phyloP scores from a whole-genome alignment of 192 early-diverging fungal genomes.

The Pilobolus umbonatus region DNA sequence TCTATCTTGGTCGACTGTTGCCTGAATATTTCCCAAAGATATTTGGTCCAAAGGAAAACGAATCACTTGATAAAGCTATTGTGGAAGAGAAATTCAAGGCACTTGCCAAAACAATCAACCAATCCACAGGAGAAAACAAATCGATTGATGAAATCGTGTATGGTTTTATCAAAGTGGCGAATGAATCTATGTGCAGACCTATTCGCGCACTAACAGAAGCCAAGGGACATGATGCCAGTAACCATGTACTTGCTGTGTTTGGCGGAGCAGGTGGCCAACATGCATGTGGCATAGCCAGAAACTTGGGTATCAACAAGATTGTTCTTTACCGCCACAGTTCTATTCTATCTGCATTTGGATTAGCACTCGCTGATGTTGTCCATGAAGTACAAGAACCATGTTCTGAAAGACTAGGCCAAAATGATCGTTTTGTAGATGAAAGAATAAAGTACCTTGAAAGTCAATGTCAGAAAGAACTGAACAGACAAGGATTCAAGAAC shows the following conservation, averaged over 20 bases:
- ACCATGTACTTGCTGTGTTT: slow-evolving; percentile 87
- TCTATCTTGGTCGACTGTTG: slow-evolving; percentile 80
- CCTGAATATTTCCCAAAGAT: slow-evolving; percentile 90
- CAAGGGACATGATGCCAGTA: slow-evolving; percentile 80
- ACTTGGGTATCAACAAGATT: slow-evolving; percentile 79
- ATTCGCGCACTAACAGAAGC: slow-evolving; percentile 91
- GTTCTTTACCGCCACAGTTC: slow-evolving; percentile 86
- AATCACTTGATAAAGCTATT: slow-evolving; percentile 69
- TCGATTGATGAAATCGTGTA: slow-evolving; percentile 83
- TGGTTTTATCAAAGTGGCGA: slow-evolving; percentile 94
- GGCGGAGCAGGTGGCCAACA: slow-evolving; percentile 97
- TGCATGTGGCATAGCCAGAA: slow-evolving; percentile 87
- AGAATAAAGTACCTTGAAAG: slow-evolving; percentile 47
- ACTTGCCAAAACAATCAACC: slow-evolving; percentile 65
- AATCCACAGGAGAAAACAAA: slow-evolving; percentile 49
- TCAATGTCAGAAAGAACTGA: slow-evolving; percentile 48
- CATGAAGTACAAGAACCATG: slow-evolving; percentile 87
- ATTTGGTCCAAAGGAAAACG: slow-evolving; percentile 82
- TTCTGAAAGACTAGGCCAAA: slow-evolving; percentile 41
- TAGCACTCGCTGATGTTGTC: slow-evolving; percentile 86
- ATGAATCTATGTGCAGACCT: slow-evolving; percentile 94
- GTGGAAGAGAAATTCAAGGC: slow-evolving; percentile 58
- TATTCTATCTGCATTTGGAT: slow-evolving; percentile 92
- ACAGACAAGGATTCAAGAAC: slow-evolving; percentile 64
- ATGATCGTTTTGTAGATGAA: slow-evolving; percentile 32